Conservation (phyloP, 345 rosid genomes). For the Arabidopsis arenosa region DNA sequence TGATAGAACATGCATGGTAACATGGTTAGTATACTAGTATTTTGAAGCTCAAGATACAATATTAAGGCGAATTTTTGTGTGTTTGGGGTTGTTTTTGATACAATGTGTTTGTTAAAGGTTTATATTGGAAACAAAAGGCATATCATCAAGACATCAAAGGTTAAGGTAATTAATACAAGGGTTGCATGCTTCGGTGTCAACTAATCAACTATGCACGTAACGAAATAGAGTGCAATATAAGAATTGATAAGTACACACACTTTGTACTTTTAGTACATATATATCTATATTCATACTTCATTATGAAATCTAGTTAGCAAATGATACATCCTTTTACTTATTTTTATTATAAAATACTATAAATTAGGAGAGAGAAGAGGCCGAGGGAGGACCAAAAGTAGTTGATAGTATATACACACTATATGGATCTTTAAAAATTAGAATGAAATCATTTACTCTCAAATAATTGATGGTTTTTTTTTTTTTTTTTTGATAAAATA, state of each 20-base stretch:
- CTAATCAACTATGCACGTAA: slow-evolving; percentile 25
- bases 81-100: background rate
- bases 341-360: background rate
- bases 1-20: background rate
- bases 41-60: too few relatives aligned
- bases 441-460: slow-evolving; percentile 19
- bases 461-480: slow-evolving; percentile 26
- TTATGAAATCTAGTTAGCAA: slow-evolving; percentile 7
- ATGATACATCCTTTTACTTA: background rate
- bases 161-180: background rate
- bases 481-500: background rate
- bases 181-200: slow-evolving; percentile 16
- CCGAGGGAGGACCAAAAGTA: slow-evolving; percentile 35
- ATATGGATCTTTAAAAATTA: background rate
- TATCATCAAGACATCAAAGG: too few relatives aligned
- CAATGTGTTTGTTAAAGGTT: background rate
- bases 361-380: slow-evolving; percentile 25
- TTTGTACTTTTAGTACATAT: slow-evolving; percentile 39
- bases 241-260: slow-evolving; percentile 27
- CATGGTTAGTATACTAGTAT: too few relatives aligned
- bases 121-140: background rate
- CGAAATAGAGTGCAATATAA: slow-evolving; percentile 16
- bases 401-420: slow-evolving; percentile 15
- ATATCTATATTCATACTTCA: slow-evolving; percentile 4
- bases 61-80: background rate